Evolutionary conservation across 2,329 filamentous ascomycete species (phyloP), one percentile per base, ranked within the genome.

Genomic region (Aureobasidium sp.): DNA sequence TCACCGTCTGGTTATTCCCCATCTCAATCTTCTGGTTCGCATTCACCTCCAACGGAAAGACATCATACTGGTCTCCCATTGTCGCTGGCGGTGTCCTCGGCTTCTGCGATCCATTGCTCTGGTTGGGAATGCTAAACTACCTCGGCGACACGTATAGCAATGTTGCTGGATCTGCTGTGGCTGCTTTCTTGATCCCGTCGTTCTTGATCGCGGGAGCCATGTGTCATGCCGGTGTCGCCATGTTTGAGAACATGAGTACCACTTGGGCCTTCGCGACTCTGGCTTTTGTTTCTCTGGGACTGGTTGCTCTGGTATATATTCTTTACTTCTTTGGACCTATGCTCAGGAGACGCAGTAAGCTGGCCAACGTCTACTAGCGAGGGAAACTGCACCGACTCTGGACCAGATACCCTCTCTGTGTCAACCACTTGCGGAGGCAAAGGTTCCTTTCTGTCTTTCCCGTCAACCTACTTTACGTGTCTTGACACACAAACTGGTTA

Each of bases 21-120:
- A 35, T 62, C 19, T 48, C 60, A 3, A 52, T 62, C 35, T 56
- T 62, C 42, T 62, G 60, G 60, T 62, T 62, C 50, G 60, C 60
- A 35, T 62, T 62, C 35, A 62, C 60, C 60, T 62, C 60, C 22
- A 44, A 56, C 44, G 60, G 60, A 0, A 42, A 39, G 6, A 48
- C 50, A 0, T 56, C 49, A 1, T 62, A 56, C 52, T 62, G 60
- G 60, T 56, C 49, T 6, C 60, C 60, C 31, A 57, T 62, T 11
- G 50, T 62, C 8, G 60, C 60, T 19, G 60, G 60, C 17, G 60
- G 50, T 24, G 49, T 62, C 42, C 60, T 62, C 31, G 60, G 60
- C 1, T 62, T 62, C 50, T 62, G 60, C 35, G 60, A 62, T n/a
- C 60, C 60, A 14, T 14, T 62, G 22, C 60, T 62, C 15, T 62